These are phyloP conservation scores for Anisodus acutangulus DNA, from an alignment of 257 asterid genomes.

Conservation along the genomic window DNA sequence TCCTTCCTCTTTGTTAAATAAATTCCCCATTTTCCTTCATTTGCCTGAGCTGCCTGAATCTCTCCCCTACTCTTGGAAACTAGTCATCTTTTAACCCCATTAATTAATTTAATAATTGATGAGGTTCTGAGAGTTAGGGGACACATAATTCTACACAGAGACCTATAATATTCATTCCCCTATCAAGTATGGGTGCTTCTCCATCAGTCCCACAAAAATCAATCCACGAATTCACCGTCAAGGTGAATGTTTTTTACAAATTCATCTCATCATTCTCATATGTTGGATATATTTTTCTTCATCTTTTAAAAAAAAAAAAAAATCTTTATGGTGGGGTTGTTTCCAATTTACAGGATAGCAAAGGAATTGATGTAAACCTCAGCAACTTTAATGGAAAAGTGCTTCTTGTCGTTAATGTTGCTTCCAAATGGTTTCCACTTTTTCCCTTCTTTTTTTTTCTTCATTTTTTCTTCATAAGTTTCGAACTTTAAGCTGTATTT, in stretches of 20 bases:
- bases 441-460: not conserved
- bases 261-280: not conserved
- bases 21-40: not conserved
- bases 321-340: not conserved
- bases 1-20: not conserved
- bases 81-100: not conserved
- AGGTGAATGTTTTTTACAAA: conserved; percentile 45
- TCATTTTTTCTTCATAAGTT: not conserved
- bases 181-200: conserved; percentile 11
- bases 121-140: not conserved
- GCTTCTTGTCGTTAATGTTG: conserved; percentile 90
- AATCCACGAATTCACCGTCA: conserved; percentile 72
- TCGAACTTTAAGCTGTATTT: not conserved
- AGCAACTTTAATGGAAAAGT: conserved; percentile 71
- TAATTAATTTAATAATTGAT: not conserved
- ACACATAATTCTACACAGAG: not conserved
- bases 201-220: conserved; percentile 51
- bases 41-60: not conserved
- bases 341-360: conserved; percentile 54
- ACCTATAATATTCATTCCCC: not conserved
- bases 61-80: not conserved
- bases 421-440: conserved; percentile 79
- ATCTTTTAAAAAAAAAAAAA: not conserved
- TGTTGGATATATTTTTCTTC: not conserved
- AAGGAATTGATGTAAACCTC: conserved; percentile 70